Evolutionary conservation across 75 land plant genomes (phyloP), one percentile per base, ranked within the genome.

Genomic region (Cryptomeria japonica): DNA sequence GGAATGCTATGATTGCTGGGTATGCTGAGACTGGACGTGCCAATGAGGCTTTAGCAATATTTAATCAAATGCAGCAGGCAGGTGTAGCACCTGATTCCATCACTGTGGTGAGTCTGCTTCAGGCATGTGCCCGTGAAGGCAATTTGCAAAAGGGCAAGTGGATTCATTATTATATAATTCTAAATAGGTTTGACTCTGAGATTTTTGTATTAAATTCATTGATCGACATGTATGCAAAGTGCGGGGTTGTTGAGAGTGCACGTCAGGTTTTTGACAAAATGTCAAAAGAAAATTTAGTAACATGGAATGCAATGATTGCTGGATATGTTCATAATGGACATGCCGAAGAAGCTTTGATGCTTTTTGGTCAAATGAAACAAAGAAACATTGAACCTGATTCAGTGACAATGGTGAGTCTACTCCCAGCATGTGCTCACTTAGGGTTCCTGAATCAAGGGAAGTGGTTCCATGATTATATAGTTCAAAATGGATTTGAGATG

Each of bases 1-100:
- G 90, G 90, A 93, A 85, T 68, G 87, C 89, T 0, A 88, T 93
- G 70, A 91, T 93, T 56, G 39, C 88, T 41, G 93, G 90, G 73
- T 91, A 88, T 85, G 90, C 88, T 25, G 89, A 88, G 49, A 77
- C 56, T 46, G 87, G 91, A 46, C 58, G 85, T 34, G 11, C 89
- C 13, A 84, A 84, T 38, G 55, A 86, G 51, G 92, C 92, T 0
- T 31, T 90, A 38, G 22, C 32, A 28, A 0, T 61, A 0, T 6
- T 88, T 87, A 51, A 80, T 90, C 85, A 16, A 83, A 90, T 92
- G 90, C 86, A 85, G 82, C 31, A 9, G 15, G 16, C 79, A 31
- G 84, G 84, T 58, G 89, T 84, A 46, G 58, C 80, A 37, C 92
- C 94, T 87, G 92, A 93, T 80, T 32, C 80, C 22, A 83, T 93